Percentiles rank a stretch among this genome's conserved stretches.
Evolutionary conservation across 2,329 filamentous ascomycete genomes (phyloP).

Genomic region (Penicillium sp.): DNA sequence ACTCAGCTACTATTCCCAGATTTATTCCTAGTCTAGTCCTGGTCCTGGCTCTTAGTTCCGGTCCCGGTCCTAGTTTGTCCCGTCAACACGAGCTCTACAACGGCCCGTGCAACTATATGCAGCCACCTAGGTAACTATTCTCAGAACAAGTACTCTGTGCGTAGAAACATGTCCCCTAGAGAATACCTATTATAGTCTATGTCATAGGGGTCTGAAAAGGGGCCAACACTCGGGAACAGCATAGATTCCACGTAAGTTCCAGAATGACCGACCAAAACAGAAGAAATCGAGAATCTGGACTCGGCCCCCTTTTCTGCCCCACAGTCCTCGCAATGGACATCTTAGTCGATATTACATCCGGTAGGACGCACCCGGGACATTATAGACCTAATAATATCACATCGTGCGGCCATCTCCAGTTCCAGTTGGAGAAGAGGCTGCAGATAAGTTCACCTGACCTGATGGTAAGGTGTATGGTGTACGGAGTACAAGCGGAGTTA

Average conservation of each 20-base stretch:
- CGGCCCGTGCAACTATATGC: background rate
- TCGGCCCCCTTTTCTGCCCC: background rate
- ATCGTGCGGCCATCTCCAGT: background rate
- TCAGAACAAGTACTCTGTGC: background rate
- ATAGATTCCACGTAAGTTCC: constrained; percentile 6
- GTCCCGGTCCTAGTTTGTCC: background rate
- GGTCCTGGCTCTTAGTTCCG: background rate
- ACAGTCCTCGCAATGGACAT: background rate
- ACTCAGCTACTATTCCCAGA: background rate
- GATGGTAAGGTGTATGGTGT: background rate
- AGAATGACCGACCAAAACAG: constrained; percentile 2
- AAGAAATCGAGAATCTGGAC: background rate
- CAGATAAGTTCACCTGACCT: background rate
- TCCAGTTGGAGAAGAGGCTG: background rate
- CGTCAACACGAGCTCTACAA: background rate
- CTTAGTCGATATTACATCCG: background rate
- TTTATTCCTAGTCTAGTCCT: background rate
- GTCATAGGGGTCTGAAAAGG: background rate
- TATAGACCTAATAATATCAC: background rate
- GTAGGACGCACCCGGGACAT: background rate
- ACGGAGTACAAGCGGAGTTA: too few species aligned
- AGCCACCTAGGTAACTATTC: background rate
- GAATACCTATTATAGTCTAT: too few species aligned
- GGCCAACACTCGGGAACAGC: constrained; percentile 6
- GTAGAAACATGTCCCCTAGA: background rate